Conservation (phyloP, 805 yeast species). For the Saccharomycopsis fermentans region DNA sequence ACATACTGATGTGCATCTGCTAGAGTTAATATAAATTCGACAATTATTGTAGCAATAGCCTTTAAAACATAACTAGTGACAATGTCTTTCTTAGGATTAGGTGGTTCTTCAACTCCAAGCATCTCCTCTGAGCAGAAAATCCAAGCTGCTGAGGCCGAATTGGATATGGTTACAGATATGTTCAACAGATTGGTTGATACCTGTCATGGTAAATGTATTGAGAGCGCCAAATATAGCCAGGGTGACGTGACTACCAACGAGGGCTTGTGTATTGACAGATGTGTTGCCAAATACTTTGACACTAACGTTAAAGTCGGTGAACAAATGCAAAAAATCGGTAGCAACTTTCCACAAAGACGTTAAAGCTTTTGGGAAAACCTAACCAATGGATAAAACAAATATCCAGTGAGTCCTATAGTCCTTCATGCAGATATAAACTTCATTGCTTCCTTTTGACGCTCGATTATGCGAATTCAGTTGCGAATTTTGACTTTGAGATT, state of each 20-base stretch:
- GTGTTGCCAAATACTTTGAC: constrained; percentile 91
- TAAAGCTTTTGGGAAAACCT: neutral
- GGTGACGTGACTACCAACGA: constrained; percentile 73
- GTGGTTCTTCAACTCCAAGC: constrained; percentile 59
- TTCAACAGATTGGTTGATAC: constrained; percentile 85
- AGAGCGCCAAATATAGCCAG: constrained; percentile 44
- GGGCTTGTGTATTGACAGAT: constrained; percentile 84
- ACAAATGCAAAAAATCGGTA: constrained; percentile 44
- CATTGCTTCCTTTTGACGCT: too few relatives aligned
- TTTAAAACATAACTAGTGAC: neutral
- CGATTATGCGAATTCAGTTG: too few relatives aligned
- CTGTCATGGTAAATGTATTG: constrained; percentile 82
- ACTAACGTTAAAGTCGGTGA: constrained; percentile 94
- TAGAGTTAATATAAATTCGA: too few relatives aligned
- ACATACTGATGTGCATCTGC: too few relatives aligned
- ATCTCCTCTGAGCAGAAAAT: constrained; percentile 65
- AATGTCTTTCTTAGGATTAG: constrained; percentile 70
- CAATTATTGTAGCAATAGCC: too few relatives aligned
- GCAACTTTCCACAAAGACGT: constrained; percentile 13
- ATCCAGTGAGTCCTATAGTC: neutral
- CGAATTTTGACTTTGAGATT: too few relatives aligned
- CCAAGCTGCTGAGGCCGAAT: constrained; percentile 90
- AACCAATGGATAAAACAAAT: neutral
- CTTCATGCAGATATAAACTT: too few relatives aligned
- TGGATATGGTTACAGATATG: constrained; percentile 97